These are phyloP conservation scores for Hypoxylon sp. DNA, from an alignment of 2,329 filamentous ascomycete genomes.

Conservation along the genomic window DNA sequence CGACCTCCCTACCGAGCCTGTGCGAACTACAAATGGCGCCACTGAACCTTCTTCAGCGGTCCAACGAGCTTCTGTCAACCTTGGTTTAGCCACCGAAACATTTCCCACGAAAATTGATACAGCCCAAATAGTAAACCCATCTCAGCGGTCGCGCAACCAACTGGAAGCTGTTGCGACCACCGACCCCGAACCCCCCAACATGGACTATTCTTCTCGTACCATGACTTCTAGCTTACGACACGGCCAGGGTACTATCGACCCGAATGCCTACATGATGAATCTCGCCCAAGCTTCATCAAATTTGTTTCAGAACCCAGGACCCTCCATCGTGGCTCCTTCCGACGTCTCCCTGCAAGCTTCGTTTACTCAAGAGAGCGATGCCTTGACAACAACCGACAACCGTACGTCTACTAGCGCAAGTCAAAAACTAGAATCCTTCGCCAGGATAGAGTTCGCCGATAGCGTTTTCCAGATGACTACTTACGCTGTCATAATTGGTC, in stretches of 20 bases:
- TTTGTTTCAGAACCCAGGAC: slow-evolving; percentile 49
- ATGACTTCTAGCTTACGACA: slow-evolving; percentile 45
- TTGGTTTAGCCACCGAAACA: slow-evolving; percentile 29
- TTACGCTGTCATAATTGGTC: slow-evolving; percentile 78
- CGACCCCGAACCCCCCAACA: slow-evolving; percentile 50
- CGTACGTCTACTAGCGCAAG: slow-evolving; percentile 55
- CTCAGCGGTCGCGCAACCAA: slow-evolving; percentile 41
- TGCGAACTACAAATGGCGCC: slow-evolving; percentile 33
- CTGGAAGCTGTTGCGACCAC: slow-evolving; percentile 55
- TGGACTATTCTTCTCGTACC: slow-evolving; percentile 47
- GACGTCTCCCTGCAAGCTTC: slow-evolving; percentile 54
- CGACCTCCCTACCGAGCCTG: slow-evolving; percentile 46
- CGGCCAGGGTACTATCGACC: slow-evolving; percentile 52
- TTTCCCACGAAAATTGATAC: slow-evolving; percentile 34
- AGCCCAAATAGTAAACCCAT: slow-evolving; percentile 29
- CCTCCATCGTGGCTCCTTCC: slow-evolving; percentile 53
- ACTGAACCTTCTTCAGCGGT: slow-evolving; percentile 29
- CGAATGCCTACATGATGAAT: slow-evolving; percentile 53
- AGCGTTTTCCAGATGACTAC: slow-evolving; percentile 85
- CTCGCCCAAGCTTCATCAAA: slow-evolving; percentile 47
- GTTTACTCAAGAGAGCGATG: slow-evolving; percentile 53
- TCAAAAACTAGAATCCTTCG: slow-evolving; percentile 69
- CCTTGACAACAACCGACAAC: slow-evolving; percentile 52
- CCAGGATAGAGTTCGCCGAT: slow-evolving; percentile 78
- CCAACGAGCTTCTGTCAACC: slow-evolving; percentile 31